phyloP scores from a whole-genome alignment of 805 yeast genomes.

The Candida easanensis region DNA sequence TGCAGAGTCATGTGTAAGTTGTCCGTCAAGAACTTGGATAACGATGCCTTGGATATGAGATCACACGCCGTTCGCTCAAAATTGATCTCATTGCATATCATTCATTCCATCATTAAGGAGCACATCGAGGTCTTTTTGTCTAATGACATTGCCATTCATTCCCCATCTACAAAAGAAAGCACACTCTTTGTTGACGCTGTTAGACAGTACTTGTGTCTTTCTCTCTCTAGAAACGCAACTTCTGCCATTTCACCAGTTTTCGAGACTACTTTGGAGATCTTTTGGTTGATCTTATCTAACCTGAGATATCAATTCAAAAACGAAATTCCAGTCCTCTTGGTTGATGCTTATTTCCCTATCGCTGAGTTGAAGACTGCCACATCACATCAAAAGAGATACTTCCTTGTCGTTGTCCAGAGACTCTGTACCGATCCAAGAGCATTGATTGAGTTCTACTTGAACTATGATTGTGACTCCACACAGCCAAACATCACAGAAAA shows the following conservation, averaged over 20 bases:
- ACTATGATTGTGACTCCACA: slow-evolving; percentile 87
- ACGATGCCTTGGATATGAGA: slow-evolving; percentile 75
- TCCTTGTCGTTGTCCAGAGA: slow-evolving; percentile 76
- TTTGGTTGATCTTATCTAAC: slow-evolving; percentile 83
- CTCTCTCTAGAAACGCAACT: slow-evolving; percentile 88
- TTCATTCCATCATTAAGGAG: slow-evolving; percentile 80
- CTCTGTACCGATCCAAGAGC: slow-evolving; percentile 87
- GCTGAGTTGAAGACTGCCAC: slow-evolving; percentile 90
- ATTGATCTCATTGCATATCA: slow-evolving; percentile 79
- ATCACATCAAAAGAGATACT: slow-evolving; percentile 86
- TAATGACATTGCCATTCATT: slow-evolving; percentile 49
- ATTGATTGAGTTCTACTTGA: slow-evolving; percentile 86
- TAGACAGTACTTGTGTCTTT: slow-evolving; percentile 77
- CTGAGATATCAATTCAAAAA: slow-evolving; percentile 84
- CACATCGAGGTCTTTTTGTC: slow-evolving; percentile 80
- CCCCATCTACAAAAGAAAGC: slow-evolving; percentile 48
- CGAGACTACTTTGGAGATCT: slow-evolving; percentile 87
- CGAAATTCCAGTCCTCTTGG: slow-evolving; percentile 91
- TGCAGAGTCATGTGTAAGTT: slow-evolving; percentile 95
- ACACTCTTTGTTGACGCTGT: slow-evolving; percentile 73
- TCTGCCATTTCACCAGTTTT: slow-evolving; percentile 88
- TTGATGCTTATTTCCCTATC: slow-evolving; percentile 91
- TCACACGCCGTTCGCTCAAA: slow-evolving; percentile 93
- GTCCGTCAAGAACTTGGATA: slow-evolving; percentile 79
- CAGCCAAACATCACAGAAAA: slow-evolving; percentile 85